A percentile compares a stretch with the other conserved stretches of the same genome.
Evolutionary conservation across 108 stramenopile genomes (phyloP).

Genomic region (Stephanodiscus minutulus): DNA sequence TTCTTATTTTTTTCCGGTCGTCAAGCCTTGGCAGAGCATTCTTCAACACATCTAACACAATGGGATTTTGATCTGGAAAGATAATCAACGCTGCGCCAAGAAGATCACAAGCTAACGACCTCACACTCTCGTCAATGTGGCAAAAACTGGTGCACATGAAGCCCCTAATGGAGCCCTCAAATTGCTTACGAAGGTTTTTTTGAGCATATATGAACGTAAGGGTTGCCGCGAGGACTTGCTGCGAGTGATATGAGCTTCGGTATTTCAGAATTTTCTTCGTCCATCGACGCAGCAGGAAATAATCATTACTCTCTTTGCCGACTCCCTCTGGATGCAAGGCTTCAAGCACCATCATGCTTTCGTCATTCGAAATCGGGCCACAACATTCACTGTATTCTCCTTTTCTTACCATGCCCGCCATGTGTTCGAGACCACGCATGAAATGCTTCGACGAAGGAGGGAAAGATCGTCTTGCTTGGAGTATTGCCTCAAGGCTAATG

Average conservation of each 20-base stretch:
- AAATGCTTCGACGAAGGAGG: slow-evolving; percentile 37
- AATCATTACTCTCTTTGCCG: slow-evolving; percentile 34
- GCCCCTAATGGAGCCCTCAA: slow-evolving; percentile 27
- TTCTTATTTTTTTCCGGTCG: slow-evolving; percentile 33
- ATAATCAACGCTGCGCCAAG: slow-evolving; percentile 36
- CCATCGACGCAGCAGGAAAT: slow-evolving; percentile 29
- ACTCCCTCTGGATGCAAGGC: slow-evolving; percentile 42
- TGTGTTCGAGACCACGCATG: slow-evolving; percentile 41
- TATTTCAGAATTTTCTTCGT: slow-evolving; percentile 38
- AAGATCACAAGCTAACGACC: slow-evolving; percentile 31
- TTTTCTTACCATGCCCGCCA: slow-evolving; percentile 26
- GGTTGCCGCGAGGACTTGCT: slow-evolving; percentile 30
- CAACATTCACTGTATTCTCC: slow-evolving; percentile 34
- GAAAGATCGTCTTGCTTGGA: slow-evolving; percentile 42
- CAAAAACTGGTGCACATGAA: slow-evolving; percentile 42
- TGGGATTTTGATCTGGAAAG: slow-evolving; percentile 32
- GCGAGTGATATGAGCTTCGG: slow-evolving; percentile 26
- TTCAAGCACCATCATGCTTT: slow-evolving; percentile 38
- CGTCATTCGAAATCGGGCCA: slow-evolving; percentile 18
- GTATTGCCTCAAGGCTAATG: slow-evolving; percentile 35
- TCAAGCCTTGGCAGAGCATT: slow-evolving; percentile 31
- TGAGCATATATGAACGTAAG: slow-evolving; percentile 27
- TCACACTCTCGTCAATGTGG: slow-evolving; percentile 39
- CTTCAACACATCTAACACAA: slow-evolving; percentile 28
- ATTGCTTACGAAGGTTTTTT: slow-evolving; percentile 25